Conservation (phyloP, 352 stramenopile genomes). For the Phytophthora vignae region DNA sequence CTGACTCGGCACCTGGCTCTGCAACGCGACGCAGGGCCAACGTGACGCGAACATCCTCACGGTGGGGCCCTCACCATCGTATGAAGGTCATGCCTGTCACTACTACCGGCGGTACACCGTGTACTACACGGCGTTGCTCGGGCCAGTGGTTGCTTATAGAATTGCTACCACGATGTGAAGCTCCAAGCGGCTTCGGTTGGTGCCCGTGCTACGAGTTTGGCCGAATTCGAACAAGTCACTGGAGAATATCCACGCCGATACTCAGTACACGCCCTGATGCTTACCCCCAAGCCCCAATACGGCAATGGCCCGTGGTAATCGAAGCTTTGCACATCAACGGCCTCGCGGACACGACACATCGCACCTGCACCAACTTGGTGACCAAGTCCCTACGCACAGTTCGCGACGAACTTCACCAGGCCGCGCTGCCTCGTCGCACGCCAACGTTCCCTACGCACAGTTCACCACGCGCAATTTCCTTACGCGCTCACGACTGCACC, state of each 20-base stretch:
- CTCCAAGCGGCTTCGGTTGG: too few species aligned
- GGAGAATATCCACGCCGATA: too few species aligned
- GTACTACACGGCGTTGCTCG: too few species aligned
- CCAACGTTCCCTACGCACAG: neutral
- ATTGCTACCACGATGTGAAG: too few species aligned
- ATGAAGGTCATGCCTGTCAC: neutral
- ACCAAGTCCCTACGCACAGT: neutral
- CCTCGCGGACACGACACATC: too few species aligned
- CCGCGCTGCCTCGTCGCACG: neutral
- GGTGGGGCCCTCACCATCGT: neutral
- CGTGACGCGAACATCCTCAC: slow-evolving; percentile 6
- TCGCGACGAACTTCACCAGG: neutral
- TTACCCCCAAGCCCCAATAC: too few species aligned
- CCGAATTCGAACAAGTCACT: neutral
- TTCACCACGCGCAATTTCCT: neutral
- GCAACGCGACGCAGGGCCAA: slow-evolving; percentile 6
- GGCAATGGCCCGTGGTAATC: too few species aligned
- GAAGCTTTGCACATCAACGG: too few species aligned
- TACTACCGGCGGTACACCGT: neutral
- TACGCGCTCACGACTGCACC: neutral
- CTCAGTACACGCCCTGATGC: too few species aligned
- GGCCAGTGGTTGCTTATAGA: too few species aligned
- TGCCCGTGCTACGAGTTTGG: neutral
- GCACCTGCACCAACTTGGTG: too few species aligned
- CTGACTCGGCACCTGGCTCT: slow-evolving; percentile 6